These are phyloP conservation scores for Nakaseomyces nivariensis DNA, from an alignment of 1,139 yeast species.

Conservation along the genomic window DNA sequence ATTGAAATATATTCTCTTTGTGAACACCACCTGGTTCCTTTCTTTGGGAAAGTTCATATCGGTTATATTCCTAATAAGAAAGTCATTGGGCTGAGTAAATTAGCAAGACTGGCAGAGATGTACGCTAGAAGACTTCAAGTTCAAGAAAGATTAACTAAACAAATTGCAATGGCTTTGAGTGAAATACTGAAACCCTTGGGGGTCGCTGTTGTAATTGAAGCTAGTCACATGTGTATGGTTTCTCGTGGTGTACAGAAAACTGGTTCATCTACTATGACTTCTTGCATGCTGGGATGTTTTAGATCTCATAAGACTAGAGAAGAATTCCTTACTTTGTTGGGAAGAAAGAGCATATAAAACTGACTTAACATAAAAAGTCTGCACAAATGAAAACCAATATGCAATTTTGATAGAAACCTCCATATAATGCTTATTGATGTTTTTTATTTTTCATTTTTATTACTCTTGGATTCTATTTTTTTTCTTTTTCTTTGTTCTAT, in stretches of 20 bases:
- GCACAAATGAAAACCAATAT: too few relatives aligned
- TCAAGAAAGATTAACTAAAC: conserved; percentile 92
- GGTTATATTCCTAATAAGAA: conserved; percentile 93
- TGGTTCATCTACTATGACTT: conserved; percentile 86
- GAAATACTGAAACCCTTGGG: conserved; percentile 91
- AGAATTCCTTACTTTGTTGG: conserved; percentile 78
- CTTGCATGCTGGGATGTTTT: conserved; percentile 95
- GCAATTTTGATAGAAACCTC: too few relatives aligned
- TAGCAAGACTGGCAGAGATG: conserved; percentile 96
- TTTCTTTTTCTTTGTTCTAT: too few relatives aligned
- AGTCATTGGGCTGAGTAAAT: conserved; percentile 87
- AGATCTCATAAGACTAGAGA: conserved; percentile 93
- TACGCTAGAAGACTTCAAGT: conserved; percentile 91
- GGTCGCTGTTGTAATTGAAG: conserved; percentile 96
- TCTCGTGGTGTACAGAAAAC: conserved; percentile 96
- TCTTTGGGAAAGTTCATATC: conserved; percentile 91
- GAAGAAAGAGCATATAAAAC: conserved; percentile 34
- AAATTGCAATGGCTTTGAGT: conserved; percentile 89
- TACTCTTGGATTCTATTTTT: too few relatives aligned
- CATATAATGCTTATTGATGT: too few relatives aligned
- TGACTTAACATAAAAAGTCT: too few relatives aligned
- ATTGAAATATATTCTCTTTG: conserved; percentile 87
- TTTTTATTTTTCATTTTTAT: too few relatives aligned
- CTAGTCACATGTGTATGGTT: conserved; percentile 99
- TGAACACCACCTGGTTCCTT: conserved; percentile 96